phyloP scores from a whole-genome alignment of 495 filamentous ascomycete genomes.

The Stereocaulon alpinum region DNA sequence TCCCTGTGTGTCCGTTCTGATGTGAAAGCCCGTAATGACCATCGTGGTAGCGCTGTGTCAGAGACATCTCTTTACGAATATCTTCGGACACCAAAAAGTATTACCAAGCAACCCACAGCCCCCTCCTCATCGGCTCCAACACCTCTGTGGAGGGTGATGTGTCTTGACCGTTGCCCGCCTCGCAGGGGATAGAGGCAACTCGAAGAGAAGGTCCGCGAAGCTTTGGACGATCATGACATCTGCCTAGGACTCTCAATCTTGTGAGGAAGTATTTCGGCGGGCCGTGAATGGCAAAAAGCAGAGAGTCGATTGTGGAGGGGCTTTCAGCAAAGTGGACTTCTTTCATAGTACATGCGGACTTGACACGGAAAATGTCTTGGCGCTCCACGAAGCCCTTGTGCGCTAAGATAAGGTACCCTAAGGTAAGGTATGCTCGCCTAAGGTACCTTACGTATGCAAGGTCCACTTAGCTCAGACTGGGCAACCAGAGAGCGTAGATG shows the following conservation, averaged over 20 bases:
- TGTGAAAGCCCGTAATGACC: slow-evolving; percentile 11
- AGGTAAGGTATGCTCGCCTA: too few relatives aligned
- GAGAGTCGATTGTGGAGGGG: too few relatives aligned
- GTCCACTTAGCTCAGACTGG: background rate
- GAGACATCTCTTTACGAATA: slow-evolving; percentile 2
- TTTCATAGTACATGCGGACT: background rate
- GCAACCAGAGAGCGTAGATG: background rate
- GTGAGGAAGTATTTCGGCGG: too few relatives aligned
- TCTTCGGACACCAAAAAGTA: background rate
- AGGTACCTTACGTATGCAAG: too few relatives aligned
- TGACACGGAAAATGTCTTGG: background rate
- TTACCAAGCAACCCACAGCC: background rate
- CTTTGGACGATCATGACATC: slow-evolving; percentile 3
- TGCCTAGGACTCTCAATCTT: background rate
- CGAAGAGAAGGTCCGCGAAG: background rate
- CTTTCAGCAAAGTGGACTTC: too few relatives aligned
- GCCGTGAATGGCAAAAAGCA: too few relatives aligned
- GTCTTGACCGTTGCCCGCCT: background rate
- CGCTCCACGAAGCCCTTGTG: background rate
- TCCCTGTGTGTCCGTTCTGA: slow-evolving; percentile 26
- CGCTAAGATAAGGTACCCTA: too few relatives aligned
- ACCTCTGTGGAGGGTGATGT: background rate
- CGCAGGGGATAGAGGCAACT: background rate
- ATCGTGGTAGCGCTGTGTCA: slow-evolving; percentile 12
- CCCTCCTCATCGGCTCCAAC: background rate